A percentile compares a stretch with the other conserved stretches of the same genome.
phyloP scores from a whole-genome alignment of 495 filamentous ascomycete species.

The Tuber borchii region DNA sequence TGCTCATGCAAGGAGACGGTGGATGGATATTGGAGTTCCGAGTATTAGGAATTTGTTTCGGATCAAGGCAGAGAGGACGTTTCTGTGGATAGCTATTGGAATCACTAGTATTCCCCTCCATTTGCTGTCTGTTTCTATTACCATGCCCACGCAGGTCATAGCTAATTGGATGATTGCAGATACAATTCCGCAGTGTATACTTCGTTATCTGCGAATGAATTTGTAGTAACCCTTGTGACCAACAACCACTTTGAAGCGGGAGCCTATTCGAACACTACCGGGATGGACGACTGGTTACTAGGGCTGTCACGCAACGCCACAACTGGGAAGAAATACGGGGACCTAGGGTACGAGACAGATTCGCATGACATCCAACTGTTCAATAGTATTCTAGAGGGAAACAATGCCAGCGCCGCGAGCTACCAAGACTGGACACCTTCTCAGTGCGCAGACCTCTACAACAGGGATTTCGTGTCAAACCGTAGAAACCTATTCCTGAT shows the following conservation, averaged over 20 bases:
- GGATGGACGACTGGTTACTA: neutral
- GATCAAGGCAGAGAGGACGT: neutral
- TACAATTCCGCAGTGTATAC: conserved; percentile 13
- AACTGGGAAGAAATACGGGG: no score
- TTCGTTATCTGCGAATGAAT: neutral
- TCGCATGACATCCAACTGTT: neutral
- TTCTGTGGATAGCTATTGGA: conserved; percentile 8
- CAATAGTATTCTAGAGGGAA: neutral
- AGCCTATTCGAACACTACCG: neutral
- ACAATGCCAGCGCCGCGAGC: neutral
- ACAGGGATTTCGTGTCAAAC: neutral
- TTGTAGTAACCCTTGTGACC: neutral
- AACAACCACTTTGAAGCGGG: neutral
- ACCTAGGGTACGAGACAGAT: neutral
- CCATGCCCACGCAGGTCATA: neutral
- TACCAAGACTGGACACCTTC: neutral
- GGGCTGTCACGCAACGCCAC: no score
- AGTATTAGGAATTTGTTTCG: conserved; percentile 12
- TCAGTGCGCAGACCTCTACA: neutral
- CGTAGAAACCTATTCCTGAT: neutral
- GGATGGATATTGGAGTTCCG: conserved; percentile 17
- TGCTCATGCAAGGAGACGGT: conserved; percentile 16
- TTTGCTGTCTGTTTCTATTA: conserved; percentile 7
- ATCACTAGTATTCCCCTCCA: conserved; percentile 8
- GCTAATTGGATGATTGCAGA: neutral